Percentiles rank a stretch among this genome's conserved stretches.
phyloP scores from a whole-genome alignment of 805 yeast species.

The Sporopachydermia quercuum region DNA sequence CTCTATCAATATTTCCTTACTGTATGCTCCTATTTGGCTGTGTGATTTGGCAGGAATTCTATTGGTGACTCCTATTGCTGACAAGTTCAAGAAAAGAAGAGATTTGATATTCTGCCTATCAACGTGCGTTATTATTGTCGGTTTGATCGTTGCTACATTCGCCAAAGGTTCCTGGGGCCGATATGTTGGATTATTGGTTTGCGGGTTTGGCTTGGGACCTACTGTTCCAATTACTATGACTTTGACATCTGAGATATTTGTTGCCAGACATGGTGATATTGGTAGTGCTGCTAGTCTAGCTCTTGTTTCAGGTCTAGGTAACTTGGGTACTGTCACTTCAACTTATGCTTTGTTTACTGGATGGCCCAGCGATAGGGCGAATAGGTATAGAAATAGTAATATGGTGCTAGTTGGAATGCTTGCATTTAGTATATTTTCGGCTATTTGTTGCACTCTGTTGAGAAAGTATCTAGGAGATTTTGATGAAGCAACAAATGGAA shows the following conservation, averaged over 20 bases:
- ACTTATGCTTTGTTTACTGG: slow-evolving; percentile 79
- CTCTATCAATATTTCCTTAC: slow-evolving; percentile 54
- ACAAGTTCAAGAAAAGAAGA: slow-evolving; percentile 42
- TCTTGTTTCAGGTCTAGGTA: slow-evolving; percentile 73
- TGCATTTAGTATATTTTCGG: slow-evolving; percentile 54
- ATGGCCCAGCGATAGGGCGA: slow-evolving; percentile 63
- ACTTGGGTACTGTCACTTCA: slow-evolving; percentile 72
- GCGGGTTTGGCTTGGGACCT: slow-evolving; percentile 83
- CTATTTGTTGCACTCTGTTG: slow-evolving; percentile 20
- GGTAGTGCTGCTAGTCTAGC: slow-evolving; percentile 80
- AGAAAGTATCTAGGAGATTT: slow-evolving; percentile 22
- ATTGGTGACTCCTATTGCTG: slow-evolving; percentile 67
- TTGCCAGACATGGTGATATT: slow-evolving; percentile 59
- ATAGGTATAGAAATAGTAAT: slow-evolving; percentile 54
- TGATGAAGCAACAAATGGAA: too few species aligned
- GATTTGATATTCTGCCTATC: slow-evolving; percentile 49
- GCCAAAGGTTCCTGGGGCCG: slow-evolving; percentile 62
- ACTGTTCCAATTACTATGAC: slow-evolving; percentile 85
- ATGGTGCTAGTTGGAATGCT: slow-evolving; percentile 73
- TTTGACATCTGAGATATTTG: slow-evolving; percentile 64
- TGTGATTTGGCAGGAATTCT: slow-evolving; percentile 69
- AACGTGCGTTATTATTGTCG: slow-evolving; percentile 53
- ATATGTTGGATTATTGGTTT: slow-evolving; percentile 67
- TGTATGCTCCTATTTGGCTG: slow-evolving; percentile 85
- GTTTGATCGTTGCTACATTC: slow-evolving; percentile 62